Conservation (phyloP, 1,284 basidiomycete genomes). For the Cystobasidium slooffiae region DNA sequence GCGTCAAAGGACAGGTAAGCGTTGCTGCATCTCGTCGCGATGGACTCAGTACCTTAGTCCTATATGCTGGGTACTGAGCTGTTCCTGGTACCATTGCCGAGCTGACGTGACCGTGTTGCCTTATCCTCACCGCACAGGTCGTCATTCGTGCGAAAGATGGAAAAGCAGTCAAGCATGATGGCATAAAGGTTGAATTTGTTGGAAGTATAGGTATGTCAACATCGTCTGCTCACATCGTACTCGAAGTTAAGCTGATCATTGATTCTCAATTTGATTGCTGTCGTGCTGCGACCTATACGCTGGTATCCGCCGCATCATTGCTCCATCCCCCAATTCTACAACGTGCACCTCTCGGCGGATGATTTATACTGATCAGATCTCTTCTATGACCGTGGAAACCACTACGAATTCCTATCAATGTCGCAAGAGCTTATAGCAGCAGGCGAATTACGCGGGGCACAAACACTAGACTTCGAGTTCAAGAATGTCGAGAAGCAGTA, state of each 20-base stretch:
- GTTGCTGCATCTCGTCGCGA: background rate
- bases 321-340: background rate
- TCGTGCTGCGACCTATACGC: too few relatives aligned
- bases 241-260: too few relatives aligned
- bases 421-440: constrained; percentile 92
- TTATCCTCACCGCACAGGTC: constrained; percentile 64
- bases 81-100: background rate
- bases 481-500: constrained; percentile 99
- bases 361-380: constrained; percentile 66
- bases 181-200: constrained; percentile 96
- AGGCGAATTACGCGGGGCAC: constrained; percentile 90
- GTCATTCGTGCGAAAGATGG: constrained; percentile 88
- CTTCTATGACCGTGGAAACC: constrained; percentile 95
- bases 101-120: constrained; percentile 3
- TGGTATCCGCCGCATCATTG: too few relatives aligned
- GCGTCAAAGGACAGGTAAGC: constrained; percentile 79
- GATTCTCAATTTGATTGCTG: too few relatives aligned
- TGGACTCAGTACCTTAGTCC: background rate
- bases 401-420: constrained; percentile 95
- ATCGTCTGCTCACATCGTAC: too few relatives aligned
- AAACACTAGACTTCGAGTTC: constrained; percentile 94
- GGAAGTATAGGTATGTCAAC: constrained; percentile 82
- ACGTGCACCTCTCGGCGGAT: background rate
- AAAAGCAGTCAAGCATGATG: constrained; percentile 92
- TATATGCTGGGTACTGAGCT: background rate